Evolutionary conservation across 352 stramenopile species (phyloP).

Genomic region (Phytopythium sindhum): DNA sequence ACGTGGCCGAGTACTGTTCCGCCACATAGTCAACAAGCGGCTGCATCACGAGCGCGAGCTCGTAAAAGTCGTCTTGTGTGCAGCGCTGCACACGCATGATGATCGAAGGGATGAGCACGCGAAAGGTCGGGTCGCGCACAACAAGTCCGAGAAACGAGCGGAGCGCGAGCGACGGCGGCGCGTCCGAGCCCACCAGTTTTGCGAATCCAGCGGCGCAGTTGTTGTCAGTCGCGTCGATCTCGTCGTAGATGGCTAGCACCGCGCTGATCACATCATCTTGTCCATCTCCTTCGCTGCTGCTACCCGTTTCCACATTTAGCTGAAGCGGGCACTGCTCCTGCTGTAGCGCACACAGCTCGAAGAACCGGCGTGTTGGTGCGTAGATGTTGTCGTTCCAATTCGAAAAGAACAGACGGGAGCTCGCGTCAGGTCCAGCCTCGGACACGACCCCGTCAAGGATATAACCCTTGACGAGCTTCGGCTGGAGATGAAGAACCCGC

Average conservation of each 20-base stretch:
- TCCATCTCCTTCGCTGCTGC: neutral
- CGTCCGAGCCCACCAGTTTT: neutral
- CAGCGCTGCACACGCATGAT: constrained; percentile 31
- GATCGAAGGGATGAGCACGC: constrained; percentile 27
- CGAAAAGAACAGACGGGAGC: constrained; percentile 22
- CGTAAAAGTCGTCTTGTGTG: constrained; percentile 24
- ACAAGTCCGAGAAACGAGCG: constrained; percentile 32
- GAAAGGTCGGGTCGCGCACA: constrained; percentile 22
- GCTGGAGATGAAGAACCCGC: constrained; percentile 44
- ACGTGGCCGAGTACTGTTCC: neutral
- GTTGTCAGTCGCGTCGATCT: constrained; percentile 24
- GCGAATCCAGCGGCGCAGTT: constrained; percentile 16
- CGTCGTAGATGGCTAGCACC: constrained; percentile 26
- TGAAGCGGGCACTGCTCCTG: constrained; percentile 21
- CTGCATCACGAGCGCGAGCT: constrained; percentile 22
- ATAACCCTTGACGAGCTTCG: constrained; percentile 34
- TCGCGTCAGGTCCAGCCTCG: constrained; percentile 18
- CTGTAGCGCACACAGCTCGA: constrained; percentile 19
- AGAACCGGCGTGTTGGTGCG: constrained; percentile 17
- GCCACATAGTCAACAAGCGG: constrained; percentile 11
- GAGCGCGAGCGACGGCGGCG: constrained; percentile 17
- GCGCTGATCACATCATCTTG: constrained; percentile 19
- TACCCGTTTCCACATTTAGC: constrained; percentile 8
- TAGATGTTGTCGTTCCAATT: constrained; percentile 33
- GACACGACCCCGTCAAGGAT: constrained; percentile 45